Evolutionary conservation across 352 stramenopile genomes (phyloP).

Genomic region (Pythium rishiriense): DNA sequence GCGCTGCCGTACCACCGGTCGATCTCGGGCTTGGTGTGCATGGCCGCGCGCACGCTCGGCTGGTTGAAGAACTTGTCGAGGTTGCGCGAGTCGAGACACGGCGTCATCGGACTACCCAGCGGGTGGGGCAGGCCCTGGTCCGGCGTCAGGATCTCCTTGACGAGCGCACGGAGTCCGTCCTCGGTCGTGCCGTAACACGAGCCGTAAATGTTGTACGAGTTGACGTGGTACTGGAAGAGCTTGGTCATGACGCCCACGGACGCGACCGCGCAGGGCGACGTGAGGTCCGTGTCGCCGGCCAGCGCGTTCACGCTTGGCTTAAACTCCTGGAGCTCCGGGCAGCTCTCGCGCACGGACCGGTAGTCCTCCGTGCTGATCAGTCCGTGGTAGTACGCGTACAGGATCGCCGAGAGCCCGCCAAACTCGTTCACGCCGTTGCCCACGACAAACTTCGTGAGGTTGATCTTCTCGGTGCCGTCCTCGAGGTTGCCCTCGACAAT

Average conservation of each 20-base stretch:
- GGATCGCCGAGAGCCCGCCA: slow-evolving; percentile 43
- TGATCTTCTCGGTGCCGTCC: slow-evolving; percentile 31
- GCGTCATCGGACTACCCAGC: slow-evolving; percentile 62
- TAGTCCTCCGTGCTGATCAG: slow-evolving; percentile 65
- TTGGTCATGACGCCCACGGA: slow-evolving; percentile 30
- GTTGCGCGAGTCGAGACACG: slow-evolving; percentile 56
- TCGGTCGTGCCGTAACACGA: slow-evolving; percentile 42
- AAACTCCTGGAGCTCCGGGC: slow-evolving; percentile 44
- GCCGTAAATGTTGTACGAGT: slow-evolving; percentile 63
- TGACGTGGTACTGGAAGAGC: slow-evolving; percentile 44
- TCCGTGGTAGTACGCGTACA: slow-evolving; percentile 78
- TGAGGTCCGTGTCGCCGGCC: slow-evolving; percentile 6
- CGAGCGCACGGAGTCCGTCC: slow-evolving; percentile 39
- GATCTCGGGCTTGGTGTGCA: slow-evolving; percentile 67
- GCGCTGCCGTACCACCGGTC: slow-evolving; percentile 38
- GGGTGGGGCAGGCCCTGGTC: slow-evolving; percentile 41
- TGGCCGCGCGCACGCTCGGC: slow-evolving; percentile 56
- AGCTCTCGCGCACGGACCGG: slow-evolving; percentile 42
- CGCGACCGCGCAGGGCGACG: slow-evolving; percentile 29
- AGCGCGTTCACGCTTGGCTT: slow-evolving; percentile 22
- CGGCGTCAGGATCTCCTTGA: slow-evolving; percentile 45
- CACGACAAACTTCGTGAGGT: slow-evolving; percentile 90
- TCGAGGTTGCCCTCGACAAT: slow-evolving; percentile 54
- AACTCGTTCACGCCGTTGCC: slow-evolving; percentile 67
- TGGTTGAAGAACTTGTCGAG: slow-evolving; percentile 70